phyloP scores from a whole-genome alignment of 129 eudicot genomes.

The Lonicera japonica region DNA sequence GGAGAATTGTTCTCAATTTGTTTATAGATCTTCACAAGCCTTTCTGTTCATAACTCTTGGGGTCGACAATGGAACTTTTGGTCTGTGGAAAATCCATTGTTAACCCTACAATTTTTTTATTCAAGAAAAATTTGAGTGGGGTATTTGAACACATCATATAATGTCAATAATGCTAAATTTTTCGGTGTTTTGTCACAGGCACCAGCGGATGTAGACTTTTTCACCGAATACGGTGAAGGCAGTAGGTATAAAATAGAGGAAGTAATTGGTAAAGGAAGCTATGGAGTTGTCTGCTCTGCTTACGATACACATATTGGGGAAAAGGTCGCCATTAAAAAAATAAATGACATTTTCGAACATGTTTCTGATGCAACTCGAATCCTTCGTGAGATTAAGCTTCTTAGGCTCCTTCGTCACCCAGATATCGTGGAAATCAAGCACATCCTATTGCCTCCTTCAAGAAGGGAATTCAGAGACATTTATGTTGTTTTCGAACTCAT shows the following conservation, averaged over 20 bases:
- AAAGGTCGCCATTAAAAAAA: constrained; percentile 91
- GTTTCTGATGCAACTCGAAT: constrained; percentile 96
- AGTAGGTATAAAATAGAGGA: constrained; percentile 86
- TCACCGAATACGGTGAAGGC: constrained; percentile 98
- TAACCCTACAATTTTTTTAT: too few species aligned
- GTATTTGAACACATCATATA: not conserved
- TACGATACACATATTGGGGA: constrained; percentile 93
- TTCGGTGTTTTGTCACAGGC: constrained; percentile 36
- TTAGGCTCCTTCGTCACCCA: constrained; percentile 94
- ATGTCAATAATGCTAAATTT: constrained; percentile 1
- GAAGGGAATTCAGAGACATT: constrained; percentile 86
- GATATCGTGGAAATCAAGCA: constrained; percentile 95
- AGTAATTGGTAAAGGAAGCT: constrained; percentile 95
- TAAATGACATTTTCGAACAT: constrained; percentile 88
- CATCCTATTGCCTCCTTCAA: constrained; percentile 85
- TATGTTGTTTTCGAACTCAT: constrained; percentile 93
- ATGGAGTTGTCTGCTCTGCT: constrained; percentile 96
- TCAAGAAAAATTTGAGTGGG: not conserved
- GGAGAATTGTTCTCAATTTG: not conserved
- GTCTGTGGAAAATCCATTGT: too few species aligned
- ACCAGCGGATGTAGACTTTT: constrained; percentile 77
- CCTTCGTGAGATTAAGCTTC: constrained; percentile 93
- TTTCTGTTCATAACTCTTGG: not conserved
- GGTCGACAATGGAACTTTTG: too few species aligned
- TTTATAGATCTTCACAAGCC: not conserved